Evolutionary conservation across 345 rosid genomes (phyloP), one percentile per base, ranked within the genome.

Genomic region (Gossypium rotundifolium): DNA sequence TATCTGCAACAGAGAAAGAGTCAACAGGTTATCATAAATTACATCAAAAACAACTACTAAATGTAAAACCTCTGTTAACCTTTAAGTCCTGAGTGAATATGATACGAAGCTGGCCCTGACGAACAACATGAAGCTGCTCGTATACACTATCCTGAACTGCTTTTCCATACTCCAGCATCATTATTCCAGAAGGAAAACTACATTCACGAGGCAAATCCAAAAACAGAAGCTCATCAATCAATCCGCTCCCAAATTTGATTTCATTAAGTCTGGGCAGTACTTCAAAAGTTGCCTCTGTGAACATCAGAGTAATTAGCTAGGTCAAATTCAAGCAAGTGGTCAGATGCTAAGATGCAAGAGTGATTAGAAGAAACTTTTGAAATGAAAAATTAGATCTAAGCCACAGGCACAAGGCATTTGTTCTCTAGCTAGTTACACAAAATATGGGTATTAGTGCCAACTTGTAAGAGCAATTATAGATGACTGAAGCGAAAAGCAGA

Each of bases 131-230:
- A 81, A 93, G 91, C 70, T 95, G 94, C 84, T 95, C 99, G 74
- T 93, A 91, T 33, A 95, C 94, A 86, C 91, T 95, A 84, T 93
- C 99, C 77, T 93, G 96, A 74, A 95, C 97, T 60, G 97, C 98
- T 84, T 90, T 95, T 59, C 80, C 89, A 81, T 91, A 95, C 75
- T 95, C 96, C 80, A 95, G 82, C 75, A 84, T 83, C 97, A 95
- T 91, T 78, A 87, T 60, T 77, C 98, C 99, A 49, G 93, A 84
- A 71, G 93, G 75, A 76, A 74, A 84, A 83, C 98, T 91, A 65
- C 85, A 81, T 79, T 95, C 99, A 73, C 87, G 88, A 0, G 99
- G 99, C 88, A 89, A 76, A 74, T 91, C 94, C 76, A 95, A 81
- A 79, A 91, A 95, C 76, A 93, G 81, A 81, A 95, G 96, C 84